Percentiles rank a stretch among this genome's conserved stretches.
Conservation (phyloP, 108 stramenopile genomes). For the Skeletonema menzelii region DNA sequence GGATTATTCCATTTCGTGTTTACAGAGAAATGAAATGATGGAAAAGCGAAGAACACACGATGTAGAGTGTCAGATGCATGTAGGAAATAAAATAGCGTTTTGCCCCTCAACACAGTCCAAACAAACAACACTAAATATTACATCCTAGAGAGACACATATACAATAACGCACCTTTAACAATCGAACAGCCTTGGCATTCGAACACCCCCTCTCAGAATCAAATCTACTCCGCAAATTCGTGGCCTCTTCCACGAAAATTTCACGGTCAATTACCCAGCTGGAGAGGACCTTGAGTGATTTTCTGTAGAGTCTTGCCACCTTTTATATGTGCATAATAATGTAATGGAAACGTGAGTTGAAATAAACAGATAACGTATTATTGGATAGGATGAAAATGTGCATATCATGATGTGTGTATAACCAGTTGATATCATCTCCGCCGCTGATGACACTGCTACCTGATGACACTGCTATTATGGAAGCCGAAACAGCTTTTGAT, state of each 20-base stretch:
- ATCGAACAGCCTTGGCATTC: constrained; percentile 63
- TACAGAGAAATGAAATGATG: no score
- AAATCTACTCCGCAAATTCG: constrained; percentile 76
- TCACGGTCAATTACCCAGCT: constrained; percentile 93
- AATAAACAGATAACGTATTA: no score
- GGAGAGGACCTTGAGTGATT: constrained; percentile 64
- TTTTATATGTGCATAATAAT: constrained; percentile 10
- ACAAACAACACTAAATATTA: not conserved
- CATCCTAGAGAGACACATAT: no score
- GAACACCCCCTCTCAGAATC: constrained; percentile 74
- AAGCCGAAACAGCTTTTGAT: no score
- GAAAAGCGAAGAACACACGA: not conserved
- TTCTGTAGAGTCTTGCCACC: constrained; percentile 86
- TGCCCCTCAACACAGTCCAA: not conserved
- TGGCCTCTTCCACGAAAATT: constrained; percentile 87
- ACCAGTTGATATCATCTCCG: no score
- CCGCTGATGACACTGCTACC: no score
- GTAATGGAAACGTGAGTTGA: not conserved
- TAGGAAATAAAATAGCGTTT: not conserved
- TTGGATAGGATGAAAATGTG: not conserved
- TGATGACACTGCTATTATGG: no score
- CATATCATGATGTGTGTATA: no score
- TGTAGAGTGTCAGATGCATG: constrained; percentile 2
- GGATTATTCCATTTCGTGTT: constrained; percentile 9
- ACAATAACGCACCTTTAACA: constrained; percentile 60